These are phyloP conservation scores for Xylaria sp. DNA, from an alignment of 2,329 filamentous ascomycete genomes.

Conservation along the genomic window DNA sequence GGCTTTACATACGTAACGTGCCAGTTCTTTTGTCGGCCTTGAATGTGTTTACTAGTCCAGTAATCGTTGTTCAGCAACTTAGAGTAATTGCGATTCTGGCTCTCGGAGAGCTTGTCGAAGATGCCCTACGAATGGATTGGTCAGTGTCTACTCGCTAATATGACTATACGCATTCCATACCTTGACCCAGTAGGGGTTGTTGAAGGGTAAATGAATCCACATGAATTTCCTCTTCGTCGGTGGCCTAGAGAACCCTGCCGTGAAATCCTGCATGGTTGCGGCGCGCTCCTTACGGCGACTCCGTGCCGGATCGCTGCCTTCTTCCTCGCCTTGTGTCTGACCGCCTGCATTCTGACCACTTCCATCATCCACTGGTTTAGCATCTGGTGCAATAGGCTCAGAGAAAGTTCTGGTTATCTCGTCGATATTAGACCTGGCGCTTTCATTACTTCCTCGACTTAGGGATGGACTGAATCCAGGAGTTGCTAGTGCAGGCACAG, in stretches of 20 bases:
- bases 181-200: slow-evolving; percentile 69
- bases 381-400: slow-evolving; percentile 47
- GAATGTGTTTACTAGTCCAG: slow-evolving; percentile 61
- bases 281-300: slow-evolving; percentile 30
- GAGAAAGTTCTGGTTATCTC: slow-evolving; percentile 45
- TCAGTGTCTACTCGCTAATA: slow-evolving; percentile 36
- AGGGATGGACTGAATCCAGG: slow-evolving; percentile 48
- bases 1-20: slow-evolving; percentile 63
- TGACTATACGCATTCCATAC: slow-evolving; percentile 48
- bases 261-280: slow-evolving; percentile 47
- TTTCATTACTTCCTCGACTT: slow-evolving; percentile 44
- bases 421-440: slow-evolving; percentile 39
- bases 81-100: slow-evolving; percentile 55
- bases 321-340: slow-evolving; percentile 17
- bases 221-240: slow-evolving; percentile 60
- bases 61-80: slow-evolving; percentile 60
- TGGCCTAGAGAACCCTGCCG: slow-evolving; percentile 56
- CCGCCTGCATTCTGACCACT: slow-evolving; percentile 3
- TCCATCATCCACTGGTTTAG: slow-evolving; percentile 41
- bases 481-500: slow-evolving; percentile 48
- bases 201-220: slow-evolving; percentile 69
- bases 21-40: slow-evolving; percentile 61
- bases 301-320: slow-evolving; percentile 10
- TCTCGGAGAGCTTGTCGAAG: slow-evolving; percentile 59
- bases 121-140: slow-evolving; percentile 47